Evolutionary conservation across 2,329 filamentous ascomycete genomes (phyloP).

Genomic region (Cladosporium sp.): DNA sequence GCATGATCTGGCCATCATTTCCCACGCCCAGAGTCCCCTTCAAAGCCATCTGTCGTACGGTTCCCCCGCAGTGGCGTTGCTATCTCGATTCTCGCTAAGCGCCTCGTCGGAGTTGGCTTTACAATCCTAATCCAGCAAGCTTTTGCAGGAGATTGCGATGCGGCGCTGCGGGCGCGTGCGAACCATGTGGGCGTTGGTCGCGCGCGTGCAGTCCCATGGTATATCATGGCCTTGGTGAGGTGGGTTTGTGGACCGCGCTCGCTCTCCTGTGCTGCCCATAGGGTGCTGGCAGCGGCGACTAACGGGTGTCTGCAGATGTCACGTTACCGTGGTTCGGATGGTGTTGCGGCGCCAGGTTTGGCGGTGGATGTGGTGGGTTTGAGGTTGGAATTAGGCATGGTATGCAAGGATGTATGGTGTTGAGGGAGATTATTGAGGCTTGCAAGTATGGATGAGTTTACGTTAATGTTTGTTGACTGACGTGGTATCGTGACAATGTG

Average conservation of each 20-base stretch:
- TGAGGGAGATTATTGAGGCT: no score
- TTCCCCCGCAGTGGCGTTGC: not conserved
- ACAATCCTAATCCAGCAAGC: not conserved
- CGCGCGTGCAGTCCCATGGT: not conserved
- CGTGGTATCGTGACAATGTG: no score
- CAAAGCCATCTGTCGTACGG: no score
- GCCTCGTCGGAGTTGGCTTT: not conserved
- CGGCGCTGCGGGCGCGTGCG: not conserved
- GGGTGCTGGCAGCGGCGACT: not conserved
- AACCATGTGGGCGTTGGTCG: not conserved
- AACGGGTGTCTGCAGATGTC: slow-evolving; percentile 8
- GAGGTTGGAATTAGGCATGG: no score
- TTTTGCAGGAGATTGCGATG: not conserved
- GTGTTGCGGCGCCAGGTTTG: not conserved
- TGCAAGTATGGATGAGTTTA: no score
- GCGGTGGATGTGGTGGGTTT: not conserved
- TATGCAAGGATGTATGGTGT: no score
- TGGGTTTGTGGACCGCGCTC: not conserved
- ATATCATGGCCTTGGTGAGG: not conserved
- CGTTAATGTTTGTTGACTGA: no score
- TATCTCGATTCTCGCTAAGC: not conserved
- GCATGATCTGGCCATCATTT: no score
- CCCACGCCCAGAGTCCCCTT: no score
- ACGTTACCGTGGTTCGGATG: slow-evolving; percentile 7
- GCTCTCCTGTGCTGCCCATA: not conserved